These are phyloP conservation scores for Bipolaris oryzae DNA, from an alignment of 2,329 filamentous ascomycete genomes.

Conservation along the genomic window DNA sequence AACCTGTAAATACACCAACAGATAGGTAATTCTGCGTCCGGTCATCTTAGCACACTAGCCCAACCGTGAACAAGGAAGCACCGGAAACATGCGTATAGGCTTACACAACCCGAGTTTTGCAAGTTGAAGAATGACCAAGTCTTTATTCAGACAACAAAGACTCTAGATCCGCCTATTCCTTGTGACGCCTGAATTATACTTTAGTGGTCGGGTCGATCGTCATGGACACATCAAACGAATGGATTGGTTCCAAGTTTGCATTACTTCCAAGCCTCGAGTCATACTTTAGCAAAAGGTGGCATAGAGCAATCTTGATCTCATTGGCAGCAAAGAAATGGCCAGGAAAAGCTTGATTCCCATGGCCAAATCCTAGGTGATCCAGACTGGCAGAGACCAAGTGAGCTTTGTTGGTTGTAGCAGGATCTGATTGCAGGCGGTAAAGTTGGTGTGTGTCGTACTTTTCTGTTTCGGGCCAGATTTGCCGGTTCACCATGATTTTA, in stretches of 20 bases:
- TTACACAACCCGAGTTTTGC: background rate
- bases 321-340: conserved; percentile 27
- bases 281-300: background rate
- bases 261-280: background rate
- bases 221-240: background rate
- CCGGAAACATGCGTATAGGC: background rate
- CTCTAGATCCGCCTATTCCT: conserved; percentile 3
- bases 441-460: conserved; percentile 3
- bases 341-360: background rate
- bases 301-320: conserved; percentile 25
- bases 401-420: background rate
- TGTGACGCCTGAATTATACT: background rate
- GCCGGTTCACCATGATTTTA: background rate
- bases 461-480: background rate
- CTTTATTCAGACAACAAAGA: background rate
- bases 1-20: too few relatives aligned
- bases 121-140: background rate
- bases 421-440: background rate
- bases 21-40: too few relatives aligned
- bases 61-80: background rate
- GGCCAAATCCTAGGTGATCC: background rate
- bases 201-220: background rate
- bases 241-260: background rate
- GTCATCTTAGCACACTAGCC: background rate
- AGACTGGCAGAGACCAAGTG: background rate